Evolutionary conservation across 163 green algal genomes (phyloP).

Genomic region (Scenedesmus sp.): DNA sequence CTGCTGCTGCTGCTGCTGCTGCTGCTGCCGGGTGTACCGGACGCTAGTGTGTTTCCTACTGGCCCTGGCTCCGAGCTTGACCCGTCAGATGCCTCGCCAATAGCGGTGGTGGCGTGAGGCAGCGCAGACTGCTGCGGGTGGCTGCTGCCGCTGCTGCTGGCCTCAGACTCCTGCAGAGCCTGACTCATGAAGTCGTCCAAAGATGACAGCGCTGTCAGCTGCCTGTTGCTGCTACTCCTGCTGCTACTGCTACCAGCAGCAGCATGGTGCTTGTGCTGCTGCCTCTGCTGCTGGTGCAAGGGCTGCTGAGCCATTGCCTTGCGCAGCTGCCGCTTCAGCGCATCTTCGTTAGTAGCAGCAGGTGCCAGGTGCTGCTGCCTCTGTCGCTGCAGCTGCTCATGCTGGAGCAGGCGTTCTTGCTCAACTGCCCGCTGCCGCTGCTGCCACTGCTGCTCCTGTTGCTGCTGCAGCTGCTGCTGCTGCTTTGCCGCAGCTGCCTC

Average conservation of each 20-base stretch:
- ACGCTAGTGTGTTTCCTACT: neutral
- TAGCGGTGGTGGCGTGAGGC: neutral
- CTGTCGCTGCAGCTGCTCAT: neutral
- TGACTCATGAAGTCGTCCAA: conserved; percentile 35
- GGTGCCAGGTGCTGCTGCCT: conserved; percentile 16
- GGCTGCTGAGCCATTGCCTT: neutral
- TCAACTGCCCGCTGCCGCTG: neutral
- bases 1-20: conserved; percentile 20
- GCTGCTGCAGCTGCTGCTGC: conserved; percentile 23
- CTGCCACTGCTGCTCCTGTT: conserved; percentile 22
- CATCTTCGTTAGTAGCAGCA: conserved; percentile 9
- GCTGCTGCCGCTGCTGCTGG: conserved; percentile 4
- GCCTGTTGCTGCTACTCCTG: neutral
- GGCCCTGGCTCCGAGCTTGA: neutral
- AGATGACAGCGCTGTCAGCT: conserved; percentile 14
- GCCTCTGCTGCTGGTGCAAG: conserved; percentile 21
- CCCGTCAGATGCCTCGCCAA: neutral
- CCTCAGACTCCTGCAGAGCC: neutral
- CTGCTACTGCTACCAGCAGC: neutral
- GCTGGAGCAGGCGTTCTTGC: neutral
- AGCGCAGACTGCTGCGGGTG: neutral
- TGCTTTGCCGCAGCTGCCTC: conserved; percentile 23
- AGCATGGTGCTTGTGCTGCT: conserved; percentile 8
- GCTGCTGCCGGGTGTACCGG: neutral
- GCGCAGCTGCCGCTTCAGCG: neutral